Base-by-base conservation (phyloP, 352 stramenopile genomes). In the Globisporangium echinulatum region DNA sequence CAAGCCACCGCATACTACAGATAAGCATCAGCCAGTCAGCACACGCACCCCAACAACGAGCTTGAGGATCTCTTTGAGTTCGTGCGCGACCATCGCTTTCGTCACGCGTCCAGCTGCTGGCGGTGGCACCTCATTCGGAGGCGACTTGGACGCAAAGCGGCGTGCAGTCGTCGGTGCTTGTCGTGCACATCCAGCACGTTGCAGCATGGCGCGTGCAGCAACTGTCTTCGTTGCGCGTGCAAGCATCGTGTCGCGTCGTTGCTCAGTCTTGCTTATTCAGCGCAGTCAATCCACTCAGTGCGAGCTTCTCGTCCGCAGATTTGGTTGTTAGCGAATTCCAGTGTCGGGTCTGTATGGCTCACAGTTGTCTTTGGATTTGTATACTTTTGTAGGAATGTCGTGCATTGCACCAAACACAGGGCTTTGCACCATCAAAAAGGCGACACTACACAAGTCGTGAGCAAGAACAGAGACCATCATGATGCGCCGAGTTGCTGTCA, bases 61-160 rank as follows among this genome's bases (percentile, higher is more conserved):
- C 70, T 88, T 88, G 42, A 75, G 56, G 52, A 88, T 75, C 61
- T 86, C 82, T 36, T 76, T 75, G 54, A 77, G 58, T 67, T 92
- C 82, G 42, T 60, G 72, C 4, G 72, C 44, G 36, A 90, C 62
- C 68, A 79, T 76, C 40, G 75, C 67, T 43, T 67, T 70, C 14
- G 74, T 79, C 47, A 76, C 72, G 11, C 64, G 51, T 36, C 40
- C 43, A n/a, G 47, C 15, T 38, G 37, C 5, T 17, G 52, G 17
- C n/a, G 9, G 14, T 49, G 38, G 52, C 10, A 43, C 46, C 4
- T 55, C 53, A 37, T 59, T 64, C 25, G 25, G 25, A 33, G 25
- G 25, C 25, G 25, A 33, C 42, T 58, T 67, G 46, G 67, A 68
- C 9, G 49, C 36, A 59, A 61, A 56, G 36, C 49, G 54, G 13